Evolutionary conservation across 1,284 basidiomycete species (phyloP), one percentile per base, ranked within the genome.

Genomic region (Apiotrichum gracile): DNA sequence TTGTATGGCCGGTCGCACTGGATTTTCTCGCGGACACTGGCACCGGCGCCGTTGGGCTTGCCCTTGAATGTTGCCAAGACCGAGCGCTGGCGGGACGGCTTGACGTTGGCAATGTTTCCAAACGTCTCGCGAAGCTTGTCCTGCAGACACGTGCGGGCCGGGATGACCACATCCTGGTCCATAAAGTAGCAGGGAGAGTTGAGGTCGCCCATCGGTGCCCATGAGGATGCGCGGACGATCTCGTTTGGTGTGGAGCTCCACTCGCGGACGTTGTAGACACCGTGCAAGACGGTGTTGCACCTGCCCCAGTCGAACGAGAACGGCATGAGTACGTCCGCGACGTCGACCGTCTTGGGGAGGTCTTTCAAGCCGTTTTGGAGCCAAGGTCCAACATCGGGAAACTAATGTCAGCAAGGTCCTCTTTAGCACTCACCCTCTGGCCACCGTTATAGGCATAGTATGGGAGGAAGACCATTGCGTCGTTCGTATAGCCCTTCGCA

Each of bases 251-350:
- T 38, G 13, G 12, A 16, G 46, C 49, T 49, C 44, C 37, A 49
- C 29, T 54, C 48, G 31, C 56, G 52, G 17, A 57, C 52, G 27
- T 51, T 49, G 34, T 55, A 67, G 22, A 70, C 51, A 47, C 60
- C 49, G 42, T 55, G 59, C 22, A 62, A 39, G 22, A 65, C 55
- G 0, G 56, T 59, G 42, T 61, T 58, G 55, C 68, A 69, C 10
- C 56, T 50, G 1, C 74, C 74, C 64, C 67, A 76, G 59, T 75
- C 74, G 47, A 72, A 70, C 1, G 72, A 72, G 58, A 75, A 75
- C 7, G 73, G 73, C 17, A 75, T 58, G 46, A 73, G 65, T 37
- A 74, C 57, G 35, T 63, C 61, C 22, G 64, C 59, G 10, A 46
- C 7, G 33, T 48, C 34, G 2, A 25, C 16, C 8, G n/a, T 34